These are phyloP conservation scores for Aspergillus neoniger DNA, from an alignment of 2,329 filamentous ascomycete genomes.

Conservation along the genomic window DNA sequence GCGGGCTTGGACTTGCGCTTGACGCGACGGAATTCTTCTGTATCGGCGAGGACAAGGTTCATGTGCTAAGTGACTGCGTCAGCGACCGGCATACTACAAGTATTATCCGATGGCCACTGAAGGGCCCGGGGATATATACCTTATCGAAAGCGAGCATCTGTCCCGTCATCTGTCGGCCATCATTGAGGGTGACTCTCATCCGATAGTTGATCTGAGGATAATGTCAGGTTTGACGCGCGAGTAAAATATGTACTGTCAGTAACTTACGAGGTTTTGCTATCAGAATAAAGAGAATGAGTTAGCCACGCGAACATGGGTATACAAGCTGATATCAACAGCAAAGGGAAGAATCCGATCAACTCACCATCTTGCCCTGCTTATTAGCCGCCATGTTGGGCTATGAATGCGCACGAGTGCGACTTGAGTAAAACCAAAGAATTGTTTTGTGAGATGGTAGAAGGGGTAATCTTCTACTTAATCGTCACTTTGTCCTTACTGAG, in stretches of 20 bases:
- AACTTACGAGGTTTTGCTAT: conserved; percentile 66
- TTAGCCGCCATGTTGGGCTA: conserved; percentile 62
- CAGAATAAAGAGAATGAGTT: conserved; percentile 43
- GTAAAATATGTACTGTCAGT: neutral
- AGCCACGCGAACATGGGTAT: conserved; percentile 44
- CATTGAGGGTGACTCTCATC: conserved; percentile 94
- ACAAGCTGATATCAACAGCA: neutral
- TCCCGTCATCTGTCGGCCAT: conserved; percentile 93
- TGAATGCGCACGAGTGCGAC: conserved; percentile 50
- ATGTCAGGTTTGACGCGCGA: conserved; percentile 49
- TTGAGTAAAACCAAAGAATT: conserved; percentile 35
- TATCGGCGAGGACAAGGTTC: conserved; percentile 98
- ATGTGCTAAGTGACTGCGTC: conserved; percentile 68
- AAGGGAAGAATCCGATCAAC: conserved; percentile 43
- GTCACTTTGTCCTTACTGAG: conserved; percentile 14
- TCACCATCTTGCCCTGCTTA: conserved; percentile 99
- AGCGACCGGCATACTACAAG: conserved; percentile 6
- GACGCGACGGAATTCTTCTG: conserved; percentile 92
- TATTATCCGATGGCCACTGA: neutral
- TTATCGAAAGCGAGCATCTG: conserved; percentile 99
- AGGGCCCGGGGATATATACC: conserved; percentile 53
- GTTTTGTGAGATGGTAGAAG: conserved; percentile 26
- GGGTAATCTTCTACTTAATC: conserved; percentile 18
- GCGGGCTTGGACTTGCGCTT: conserved; percentile 76
- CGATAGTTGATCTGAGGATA: conserved; percentile 88